Percentiles rank a stretch among this genome's conserved stretches.
Evolutionary conservation across 805 yeast genomes (phyloP).

Genomic region (Metschnikowia orientalis): DNA sequence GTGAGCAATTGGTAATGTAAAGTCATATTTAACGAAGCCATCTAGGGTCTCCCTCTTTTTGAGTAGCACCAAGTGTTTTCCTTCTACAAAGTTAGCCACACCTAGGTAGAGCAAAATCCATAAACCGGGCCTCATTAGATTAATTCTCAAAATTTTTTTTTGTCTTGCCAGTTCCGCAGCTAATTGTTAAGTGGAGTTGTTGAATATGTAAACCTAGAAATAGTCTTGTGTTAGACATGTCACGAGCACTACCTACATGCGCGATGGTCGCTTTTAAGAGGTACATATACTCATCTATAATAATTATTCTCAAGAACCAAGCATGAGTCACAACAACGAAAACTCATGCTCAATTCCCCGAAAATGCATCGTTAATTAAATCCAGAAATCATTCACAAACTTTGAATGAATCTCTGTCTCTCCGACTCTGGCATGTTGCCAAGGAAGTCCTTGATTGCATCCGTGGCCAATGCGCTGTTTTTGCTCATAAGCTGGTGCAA

Average conservation of each 20-base stretch:
- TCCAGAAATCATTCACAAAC: constrained; percentile 8
- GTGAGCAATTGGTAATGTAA: constrained; percentile 29
- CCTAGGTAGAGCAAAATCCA: constrained; percentile 5
- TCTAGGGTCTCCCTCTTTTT: constrained; percentile 48
- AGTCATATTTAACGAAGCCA: constrained; percentile 43
- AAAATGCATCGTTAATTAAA: background rate
- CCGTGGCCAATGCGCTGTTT: constrained; percentile 27
- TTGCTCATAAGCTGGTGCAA: constrained; percentile 49
- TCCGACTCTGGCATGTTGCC: constrained; percentile 33
- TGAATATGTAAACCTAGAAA: background rate
- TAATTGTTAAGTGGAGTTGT: too few species aligned
- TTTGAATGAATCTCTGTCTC: constrained; percentile 24
- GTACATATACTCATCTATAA: too few species aligned
- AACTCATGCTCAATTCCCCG: background rate
- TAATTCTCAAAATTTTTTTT: background rate
- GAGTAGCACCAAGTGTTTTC: constrained; percentile 46
- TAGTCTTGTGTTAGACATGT: background rate
- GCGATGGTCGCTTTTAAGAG: too few species aligned
- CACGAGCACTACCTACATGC: too few species aligned
- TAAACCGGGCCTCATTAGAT: background rate
- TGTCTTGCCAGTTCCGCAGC: too few species aligned
- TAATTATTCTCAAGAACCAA: too few species aligned
- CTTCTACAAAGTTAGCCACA: constrained; percentile 2
- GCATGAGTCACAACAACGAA: constrained; percentile 8
- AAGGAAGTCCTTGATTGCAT: constrained; percentile 35